A percentile compares a stretch with the other conserved stretches of the same genome.
Conservation (phyloP, 2,329 filamentous ascomycete species). For the Pseudogymnoascus sp. region DNA sequence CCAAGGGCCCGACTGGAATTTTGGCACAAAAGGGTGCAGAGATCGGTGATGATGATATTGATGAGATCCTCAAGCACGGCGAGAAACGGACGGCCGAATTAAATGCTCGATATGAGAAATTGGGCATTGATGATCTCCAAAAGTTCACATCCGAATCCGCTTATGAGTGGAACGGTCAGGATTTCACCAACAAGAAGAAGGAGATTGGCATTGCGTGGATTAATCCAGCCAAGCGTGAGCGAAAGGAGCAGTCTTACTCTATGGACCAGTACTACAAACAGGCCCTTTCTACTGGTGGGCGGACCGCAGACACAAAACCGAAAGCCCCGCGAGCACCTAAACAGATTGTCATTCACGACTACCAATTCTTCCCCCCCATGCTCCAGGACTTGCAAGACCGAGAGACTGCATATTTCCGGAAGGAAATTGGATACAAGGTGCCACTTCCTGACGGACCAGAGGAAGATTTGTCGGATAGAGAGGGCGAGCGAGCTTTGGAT, state of each 20-base stretch:
- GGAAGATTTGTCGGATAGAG: conserved; percentile 75
- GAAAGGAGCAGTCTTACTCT: conserved; percentile 95
- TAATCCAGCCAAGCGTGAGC: conserved; percentile 94
- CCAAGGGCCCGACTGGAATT: conserved; percentile 56
- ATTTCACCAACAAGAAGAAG: conserved; percentile 86
- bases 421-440: conserved; percentile 93
- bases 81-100: conserved; percentile 84
- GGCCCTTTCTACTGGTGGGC: conserved; percentile 71
- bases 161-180: conserved; percentile 98
- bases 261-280: conserved; percentile 99
- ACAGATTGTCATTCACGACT: conserved; percentile 87
- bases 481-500: conserved; percentile 78
- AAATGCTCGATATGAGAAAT: conserved; percentile 90
- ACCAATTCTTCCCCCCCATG: conserved; percentile 87
- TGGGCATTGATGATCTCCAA: conserved; percentile 92
- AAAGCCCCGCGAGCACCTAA: conserved; percentile 94
- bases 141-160: conserved; percentile 97
- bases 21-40: conserved; percentile 54
- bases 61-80: conserved; percentile 76
- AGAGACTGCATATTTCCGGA: conserved; percentile 91
- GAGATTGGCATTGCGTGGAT: conserved; percentile 94
- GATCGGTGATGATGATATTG: conserved; percentile 83
- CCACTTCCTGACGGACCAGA: conserved; percentile 83
- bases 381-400: conserved; percentile 88
- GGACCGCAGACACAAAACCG: conserved; percentile 77